Evolutionary conservation across 192 early-diverging fungal genomes (phyloP).

Genomic region (Linnemannia zychae): DNA sequence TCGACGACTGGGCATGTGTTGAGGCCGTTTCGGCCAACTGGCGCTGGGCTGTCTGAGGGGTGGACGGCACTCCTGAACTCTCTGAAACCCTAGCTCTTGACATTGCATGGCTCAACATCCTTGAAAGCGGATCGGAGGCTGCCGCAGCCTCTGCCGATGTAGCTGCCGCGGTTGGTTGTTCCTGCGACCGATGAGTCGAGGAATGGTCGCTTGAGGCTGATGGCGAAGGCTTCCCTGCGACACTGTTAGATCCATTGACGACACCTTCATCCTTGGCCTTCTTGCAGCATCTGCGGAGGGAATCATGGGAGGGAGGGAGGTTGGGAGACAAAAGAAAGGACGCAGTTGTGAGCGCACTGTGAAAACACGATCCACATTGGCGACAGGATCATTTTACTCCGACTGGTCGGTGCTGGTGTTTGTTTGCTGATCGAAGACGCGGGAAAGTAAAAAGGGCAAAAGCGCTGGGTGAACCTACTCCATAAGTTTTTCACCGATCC

Average conservation of each 20-base stretch:
- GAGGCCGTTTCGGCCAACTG: not conserved
- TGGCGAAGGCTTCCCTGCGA: not conserved
- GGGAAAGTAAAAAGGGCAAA: slow-evolving; percentile 6
- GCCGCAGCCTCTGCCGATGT: slow-evolving; percentile 1
- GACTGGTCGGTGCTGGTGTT: not conserved
- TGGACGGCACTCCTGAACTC: slow-evolving; percentile 31
- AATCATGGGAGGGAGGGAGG: not conserved
- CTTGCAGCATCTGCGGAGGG: slow-evolving; percentile 33
- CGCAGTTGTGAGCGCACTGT: slow-evolving; percentile 10
- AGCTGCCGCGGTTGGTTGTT: not conserved
- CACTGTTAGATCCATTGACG: not conserved
- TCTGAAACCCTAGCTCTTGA: slow-evolving; percentile 45
- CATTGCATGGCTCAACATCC: slow-evolving; percentile 49
- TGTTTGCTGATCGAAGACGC: not conserved
- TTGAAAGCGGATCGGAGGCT: slow-evolving; percentile 29
- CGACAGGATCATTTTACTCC: slow-evolving; percentile 8
- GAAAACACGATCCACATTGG: not conserved
- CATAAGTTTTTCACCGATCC: slow-evolving; percentile 65
- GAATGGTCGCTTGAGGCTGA: not conserved
- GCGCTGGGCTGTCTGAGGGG: not conserved
- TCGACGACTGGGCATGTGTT: not conserved
- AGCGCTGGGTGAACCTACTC: slow-evolving; percentile 52
- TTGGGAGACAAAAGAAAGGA: not conserved
- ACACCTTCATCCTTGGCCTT: slow-evolving; percentile 30
- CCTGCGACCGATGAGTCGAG: not conserved